These are phyloP conservation scores for Blastocladiella britannica DNA, from an alignment of 192 early-diverging fungal species.

Conservation along the genomic window DNA sequence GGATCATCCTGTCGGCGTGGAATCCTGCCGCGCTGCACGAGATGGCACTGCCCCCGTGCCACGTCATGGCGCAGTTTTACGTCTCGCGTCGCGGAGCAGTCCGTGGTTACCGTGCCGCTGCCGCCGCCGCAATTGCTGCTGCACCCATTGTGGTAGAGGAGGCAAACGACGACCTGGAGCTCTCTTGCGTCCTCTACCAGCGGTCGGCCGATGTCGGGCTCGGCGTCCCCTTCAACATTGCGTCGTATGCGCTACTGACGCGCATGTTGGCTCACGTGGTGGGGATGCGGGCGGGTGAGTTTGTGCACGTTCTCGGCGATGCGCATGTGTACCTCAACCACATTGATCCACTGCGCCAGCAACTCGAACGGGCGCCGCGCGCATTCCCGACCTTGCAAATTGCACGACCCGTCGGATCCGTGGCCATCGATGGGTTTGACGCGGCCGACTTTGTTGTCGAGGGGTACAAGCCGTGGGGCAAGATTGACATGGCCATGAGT, in stretches of 20 bases:
- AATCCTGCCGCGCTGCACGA: constrained; percentile 4
- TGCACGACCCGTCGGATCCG: constrained; percentile 17
- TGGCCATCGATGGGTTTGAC: constrained; percentile 46
- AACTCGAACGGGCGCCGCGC: constrained; percentile 52
- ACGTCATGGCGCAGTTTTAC: constrained; percentile 5
- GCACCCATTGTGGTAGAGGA: no score
- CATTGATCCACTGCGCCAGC: constrained; percentile 56
- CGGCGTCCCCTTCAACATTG: constrained; percentile 97
- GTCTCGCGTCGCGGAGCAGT: constrained; percentile 3
- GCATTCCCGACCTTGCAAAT: constrained; percentile 63
- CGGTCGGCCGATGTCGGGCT: constrained; percentile 86
- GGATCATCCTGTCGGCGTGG: constrained; percentile 5
- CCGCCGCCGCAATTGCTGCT: no score
- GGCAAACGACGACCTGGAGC: constrained; percentile 5
- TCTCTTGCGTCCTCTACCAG: constrained; percentile 92
- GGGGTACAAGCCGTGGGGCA: constrained; percentile 65
- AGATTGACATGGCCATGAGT: constrained; percentile 90
- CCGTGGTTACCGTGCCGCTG: no score
- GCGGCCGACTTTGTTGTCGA: constrained; percentile 60
- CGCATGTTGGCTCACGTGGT: constrained; percentile 76
- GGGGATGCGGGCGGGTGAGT: constrained; percentile 54
- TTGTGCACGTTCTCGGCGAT: constrained; percentile 88
- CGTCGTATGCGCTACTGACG: constrained; percentile 82
- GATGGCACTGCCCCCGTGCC: constrained; percentile 6
- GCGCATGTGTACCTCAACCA: constrained; percentile 89